phyloP scores from a whole-genome alignment of 495 filamentous ascomycete species.

The Cenococcum geophilum region DNA sequence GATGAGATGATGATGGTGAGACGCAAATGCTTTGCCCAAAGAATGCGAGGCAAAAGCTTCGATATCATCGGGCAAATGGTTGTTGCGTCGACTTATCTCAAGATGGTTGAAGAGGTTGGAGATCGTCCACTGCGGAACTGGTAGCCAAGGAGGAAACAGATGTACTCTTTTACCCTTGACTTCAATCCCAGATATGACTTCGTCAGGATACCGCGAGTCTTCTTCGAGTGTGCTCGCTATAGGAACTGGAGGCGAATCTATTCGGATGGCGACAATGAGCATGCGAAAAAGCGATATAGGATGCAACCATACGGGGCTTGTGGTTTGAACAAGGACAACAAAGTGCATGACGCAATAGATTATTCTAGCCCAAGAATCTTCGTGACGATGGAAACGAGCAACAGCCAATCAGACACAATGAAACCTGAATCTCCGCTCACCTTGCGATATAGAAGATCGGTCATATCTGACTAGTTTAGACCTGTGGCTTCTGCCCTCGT shows the following conservation, averaged over 20 bases:
- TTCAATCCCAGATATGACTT: neutral
- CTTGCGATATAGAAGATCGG: neutral
- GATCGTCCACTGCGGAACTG: slow-evolving; percentile 15
- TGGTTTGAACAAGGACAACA: no score
- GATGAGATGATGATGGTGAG: slow-evolving; percentile 17
- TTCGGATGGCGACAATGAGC: neutral
- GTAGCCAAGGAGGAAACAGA: slow-evolving; percentile 5
- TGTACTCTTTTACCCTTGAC: slow-evolving; percentile 3
- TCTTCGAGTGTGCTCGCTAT: neutral
- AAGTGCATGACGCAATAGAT: no score
- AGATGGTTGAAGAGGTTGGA: neutral
- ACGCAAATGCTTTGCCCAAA: slow-evolving; percentile 11
- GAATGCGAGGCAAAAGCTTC: slow-evolving; percentile 14
- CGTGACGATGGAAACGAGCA: neutral
- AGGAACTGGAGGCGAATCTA: neutral
- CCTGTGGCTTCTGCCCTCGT: neutral
- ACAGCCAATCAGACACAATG: neutral
- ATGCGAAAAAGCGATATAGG: no score
- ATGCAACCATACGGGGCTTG: no score
- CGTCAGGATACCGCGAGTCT: neutral
- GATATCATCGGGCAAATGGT: slow-evolving; percentile 8
- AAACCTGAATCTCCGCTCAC: neutral
- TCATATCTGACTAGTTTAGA: neutral
- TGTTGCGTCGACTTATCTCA: slow-evolving; percentile 11
- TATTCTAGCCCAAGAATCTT: no score